A percentile compares a stretch with the other conserved stretches of the same genome.
These are phyloP conservation scores for Stachybotrys echinatus DNA, from an alignment of 2,329 filamentous ascomycete genomes.

Conservation along the genomic window DNA sequence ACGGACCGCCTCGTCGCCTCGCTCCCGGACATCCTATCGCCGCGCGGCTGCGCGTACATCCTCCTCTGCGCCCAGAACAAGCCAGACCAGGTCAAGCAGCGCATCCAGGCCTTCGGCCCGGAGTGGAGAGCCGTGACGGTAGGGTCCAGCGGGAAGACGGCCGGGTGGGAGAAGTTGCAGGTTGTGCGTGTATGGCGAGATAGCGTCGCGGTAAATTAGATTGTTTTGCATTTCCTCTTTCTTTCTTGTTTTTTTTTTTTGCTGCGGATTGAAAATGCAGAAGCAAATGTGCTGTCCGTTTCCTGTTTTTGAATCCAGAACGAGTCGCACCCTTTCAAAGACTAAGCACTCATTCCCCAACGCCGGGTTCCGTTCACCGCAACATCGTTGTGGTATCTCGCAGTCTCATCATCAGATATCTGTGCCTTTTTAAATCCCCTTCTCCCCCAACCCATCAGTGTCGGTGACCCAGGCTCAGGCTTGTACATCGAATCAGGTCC, in stretches of 20 bases:
- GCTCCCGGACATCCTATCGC: conserved; percentile 59
- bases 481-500: no score
- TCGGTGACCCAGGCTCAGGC: no score
- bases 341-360: conserved; percentile 16
- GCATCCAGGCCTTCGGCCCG: conserved; percentile 46
- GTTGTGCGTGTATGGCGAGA: conserved; percentile 80
- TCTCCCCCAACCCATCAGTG: no score
- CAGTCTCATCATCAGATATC: not conserved
- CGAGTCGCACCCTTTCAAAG: not conserved
- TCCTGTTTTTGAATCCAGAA: not conserved
- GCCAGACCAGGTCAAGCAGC: conserved; percentile 65
- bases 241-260: no score
- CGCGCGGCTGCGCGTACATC: conserved; percentile 78
- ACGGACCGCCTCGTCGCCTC: conserved; percentile 72
- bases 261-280: not conserved
- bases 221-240: no score
- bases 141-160: conserved; percentile 76
- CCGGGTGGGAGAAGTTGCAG: conserved; percentile 91
- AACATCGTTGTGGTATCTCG: conserved; percentile 16
- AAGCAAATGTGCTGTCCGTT: not conserved
- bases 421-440: not conserved
- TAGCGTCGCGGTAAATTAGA: conserved; percentile 4
- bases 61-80: conserved; percentile 87
- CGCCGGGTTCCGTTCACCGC: conserved; percentile 26
- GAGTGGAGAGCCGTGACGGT: conserved; percentile 74